A percentile compares a stretch with the other conserved stretches of the same genome.
phyloP scores from a whole-genome alignment of 139 green algal species.

The Picochlorum sp. region DNA sequence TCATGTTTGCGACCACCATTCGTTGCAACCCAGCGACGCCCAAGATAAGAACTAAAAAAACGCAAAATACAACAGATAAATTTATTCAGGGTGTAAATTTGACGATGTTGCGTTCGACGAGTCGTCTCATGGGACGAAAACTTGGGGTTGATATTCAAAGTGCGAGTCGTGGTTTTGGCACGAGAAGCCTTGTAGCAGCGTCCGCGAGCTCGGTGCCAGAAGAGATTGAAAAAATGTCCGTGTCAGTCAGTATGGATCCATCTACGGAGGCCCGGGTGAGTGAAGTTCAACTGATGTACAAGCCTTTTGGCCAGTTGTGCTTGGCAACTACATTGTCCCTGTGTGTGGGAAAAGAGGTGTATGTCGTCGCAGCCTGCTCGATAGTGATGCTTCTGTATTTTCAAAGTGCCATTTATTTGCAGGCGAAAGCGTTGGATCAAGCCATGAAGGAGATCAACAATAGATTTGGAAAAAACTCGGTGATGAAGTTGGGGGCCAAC shows the following conservation, averaged over 20 bases:
- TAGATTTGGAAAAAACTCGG: slow-evolving; percentile 47
- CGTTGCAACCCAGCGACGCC: no score
- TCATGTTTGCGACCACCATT: no score
- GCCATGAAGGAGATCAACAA: slow-evolving; percentile 40
- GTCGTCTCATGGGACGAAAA: no score
- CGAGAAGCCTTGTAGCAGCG: neutral
- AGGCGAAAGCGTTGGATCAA: slow-evolving; percentile 27
- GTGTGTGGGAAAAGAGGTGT: no score
- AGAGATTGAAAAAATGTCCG: neutral
- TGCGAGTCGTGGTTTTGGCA: neutral
- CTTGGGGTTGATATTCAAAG: no score
- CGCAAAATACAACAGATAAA: no score
- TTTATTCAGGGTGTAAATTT: no score
- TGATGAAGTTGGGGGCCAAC: slow-evolving; percentile 49
- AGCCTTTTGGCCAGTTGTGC: neutral
- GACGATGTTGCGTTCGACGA: no score
- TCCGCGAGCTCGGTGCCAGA: neutral
- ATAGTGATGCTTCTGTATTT: no score
- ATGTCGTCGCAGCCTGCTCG: no score
- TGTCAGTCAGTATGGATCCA: neutral
- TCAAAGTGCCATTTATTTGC: neutral
- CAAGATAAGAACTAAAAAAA: no score
- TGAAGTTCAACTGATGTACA: neutral
- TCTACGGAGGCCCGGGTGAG: neutral
- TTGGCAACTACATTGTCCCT: no score